phyloP scores from a whole-genome alignment of 257 asterid genomes.

The Knoxia roxburghii region DNA sequence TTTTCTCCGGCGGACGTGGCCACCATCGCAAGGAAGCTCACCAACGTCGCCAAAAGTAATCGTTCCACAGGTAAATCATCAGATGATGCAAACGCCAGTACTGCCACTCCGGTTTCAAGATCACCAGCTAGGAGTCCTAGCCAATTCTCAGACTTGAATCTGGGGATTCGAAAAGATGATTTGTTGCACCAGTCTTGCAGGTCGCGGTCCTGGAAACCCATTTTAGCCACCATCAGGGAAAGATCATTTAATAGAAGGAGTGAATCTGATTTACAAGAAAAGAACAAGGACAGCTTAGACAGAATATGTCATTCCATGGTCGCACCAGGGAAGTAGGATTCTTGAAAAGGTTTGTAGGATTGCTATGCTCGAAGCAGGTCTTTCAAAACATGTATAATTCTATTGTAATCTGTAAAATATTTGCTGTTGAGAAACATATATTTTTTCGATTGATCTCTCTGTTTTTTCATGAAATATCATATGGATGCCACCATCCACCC shows the following conservation, averaged over 20 bases:
- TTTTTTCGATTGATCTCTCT: not conserved
- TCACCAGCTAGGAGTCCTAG: slow-evolving; percentile 20
- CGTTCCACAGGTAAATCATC: slow-evolving; percentile 10
- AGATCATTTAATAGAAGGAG: slow-evolving; percentile 40
- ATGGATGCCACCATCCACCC: not conserved
- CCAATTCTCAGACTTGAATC: slow-evolving; percentile 4
- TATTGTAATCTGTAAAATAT: not conserved
- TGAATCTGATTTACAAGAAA: slow-evolving; percentile 45
- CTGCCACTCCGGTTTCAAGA: slow-evolving; percentile 5
- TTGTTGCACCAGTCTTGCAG: slow-evolving; percentile 10
- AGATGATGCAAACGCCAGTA: not conserved
- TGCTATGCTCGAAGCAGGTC: no score
- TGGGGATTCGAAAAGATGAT: not conserved
- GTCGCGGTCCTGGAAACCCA: slow-evolving; percentile 48
- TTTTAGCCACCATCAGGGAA: slow-evolving; percentile 48
- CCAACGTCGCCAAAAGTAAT: slow-evolving; percentile 25
- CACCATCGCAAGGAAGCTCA: slow-evolving; percentile 39
- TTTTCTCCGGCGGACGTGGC: slow-evolving; percentile 46
- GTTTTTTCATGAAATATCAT: not conserved
- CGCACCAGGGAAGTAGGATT: not conserved
- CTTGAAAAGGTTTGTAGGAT: not conserved
- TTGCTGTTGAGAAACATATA: not conserved
- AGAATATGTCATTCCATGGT: not conserved
- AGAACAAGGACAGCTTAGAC: not conserved
- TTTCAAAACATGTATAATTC: not conserved